Base-by-base conservation (phyloP, 2,329 filamentous ascomycete species). In the Fusarium dimerum region DNA sequence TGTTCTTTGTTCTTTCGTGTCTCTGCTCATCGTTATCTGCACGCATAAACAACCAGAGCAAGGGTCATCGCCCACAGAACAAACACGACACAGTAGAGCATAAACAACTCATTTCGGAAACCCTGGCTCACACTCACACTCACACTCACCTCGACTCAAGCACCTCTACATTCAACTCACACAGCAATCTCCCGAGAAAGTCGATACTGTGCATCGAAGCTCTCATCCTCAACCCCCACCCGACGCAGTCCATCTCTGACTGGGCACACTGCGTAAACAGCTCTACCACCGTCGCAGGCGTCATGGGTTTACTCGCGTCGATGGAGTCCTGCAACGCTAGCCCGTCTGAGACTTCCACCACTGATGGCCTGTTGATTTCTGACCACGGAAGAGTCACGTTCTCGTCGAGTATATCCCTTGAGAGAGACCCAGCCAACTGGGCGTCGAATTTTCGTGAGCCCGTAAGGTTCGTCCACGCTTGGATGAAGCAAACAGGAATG, bases 401-500 rank as follows among this genome's bases (percentile, higher is more conserved):
- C 54, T 64, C 62, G 55, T 61, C 56, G 32, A 64, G 54, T 50
- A 64, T 61, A n/a, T 64, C 62, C 15, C 63, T 60, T 29, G 62
- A 60, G 9, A 64, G 39, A 13, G 61, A 60, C 26, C 61, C 61
- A 9, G 63, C 61, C 32, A 61, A 51, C 13, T 48, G 55, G 7
- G 52, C 51, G 44, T 61, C 57, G 45, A 60, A 65, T 7, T 47
- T 45, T n/a, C 54, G 48, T 29, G 40, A 48, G 1, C 61, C 62
- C 20, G 62, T 65, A 13, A 65, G 55, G 50, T 61, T 63, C 41
- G 56, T 48, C 63, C 62, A 65, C 39, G 62, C 52, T 40, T 65
- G 63, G 20, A 64, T 52, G 20, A 65, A 63, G 47, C 63, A 65
- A 43, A 65, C 62, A 32, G 63, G 62, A 9, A 65, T 60, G 45